phyloP scores from a whole-genome alignment of 2,329 filamentous ascomycete genomes.

The Ceratocystis diversiconidia region DNA sequence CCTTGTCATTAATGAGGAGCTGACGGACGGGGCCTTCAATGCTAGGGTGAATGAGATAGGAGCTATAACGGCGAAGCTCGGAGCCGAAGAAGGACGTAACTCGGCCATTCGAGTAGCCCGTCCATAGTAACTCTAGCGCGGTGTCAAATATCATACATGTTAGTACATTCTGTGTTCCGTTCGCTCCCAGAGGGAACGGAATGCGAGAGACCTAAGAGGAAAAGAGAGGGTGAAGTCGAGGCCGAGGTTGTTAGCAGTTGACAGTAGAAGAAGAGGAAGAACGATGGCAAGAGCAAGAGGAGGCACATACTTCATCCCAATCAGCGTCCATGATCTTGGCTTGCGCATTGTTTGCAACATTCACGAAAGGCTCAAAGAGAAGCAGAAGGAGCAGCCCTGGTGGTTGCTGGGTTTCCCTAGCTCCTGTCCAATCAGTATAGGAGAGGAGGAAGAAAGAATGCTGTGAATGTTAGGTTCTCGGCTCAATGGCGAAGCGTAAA shows the following conservation, averaged over 20 bases:
- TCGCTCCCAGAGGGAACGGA: conserved; percentile 60
- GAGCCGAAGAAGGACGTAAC: conserved; percentile 77
- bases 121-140: conserved; percentile 80
- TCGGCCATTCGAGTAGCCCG: conserved; percentile 59
- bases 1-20: conserved; percentile 79
- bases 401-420: no score
- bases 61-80: conserved; percentile 79
- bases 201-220: conserved; percentile 61
- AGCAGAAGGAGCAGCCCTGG: background rate
- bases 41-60: conserved; percentile 63
- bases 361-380: background rate
- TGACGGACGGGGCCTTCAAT: conserved; percentile 72
- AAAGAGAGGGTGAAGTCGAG: background rate
- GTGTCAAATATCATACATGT: conserved; percentile 81
- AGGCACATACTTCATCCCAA: conserved; percentile 47
- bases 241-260: background rate
- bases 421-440: no score
- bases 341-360: conserved; percentile 22
- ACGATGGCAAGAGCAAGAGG: background rate
- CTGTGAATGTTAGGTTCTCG: no score
- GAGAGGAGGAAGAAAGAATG: no score
- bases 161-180: conserved; percentile 55
- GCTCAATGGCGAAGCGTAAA: no score
- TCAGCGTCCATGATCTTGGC: conserved; percentile 46
- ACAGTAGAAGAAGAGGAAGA: background rate